Base-by-base conservation (phyloP, 2,329 filamentous ascomycete genomes). In the Fonsecaea multimorphosa region DNA sequence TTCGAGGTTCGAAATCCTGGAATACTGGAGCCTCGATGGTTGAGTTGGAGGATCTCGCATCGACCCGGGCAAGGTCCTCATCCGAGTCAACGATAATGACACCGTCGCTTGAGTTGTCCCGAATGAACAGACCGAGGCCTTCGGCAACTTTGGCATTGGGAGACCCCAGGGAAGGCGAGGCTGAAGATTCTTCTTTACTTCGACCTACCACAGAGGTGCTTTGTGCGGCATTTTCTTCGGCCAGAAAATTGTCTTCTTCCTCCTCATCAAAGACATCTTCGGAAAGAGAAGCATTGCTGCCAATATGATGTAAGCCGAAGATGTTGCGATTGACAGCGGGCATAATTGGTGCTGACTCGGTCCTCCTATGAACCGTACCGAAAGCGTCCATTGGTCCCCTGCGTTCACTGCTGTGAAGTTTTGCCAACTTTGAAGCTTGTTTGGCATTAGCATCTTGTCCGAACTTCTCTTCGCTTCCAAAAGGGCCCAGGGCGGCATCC, bases 401-500 rank as follows among this genome's bases (percentile, higher is more conserved):
- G 76, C 82, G 82, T 69, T 82, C 81, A 73, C 81, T 81, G 64
- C 81, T 83, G 70, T 83, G 82, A 77, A 83, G 81, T 36, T 79
- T 76, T 6, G 78, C 76, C 60, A 81, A 79, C 6, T 78, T 75
- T 61, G 75, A 78, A 2, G 74, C 67, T 27, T 59, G 65, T 58
- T 57, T 61, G 40, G 29, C 19, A 64, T 72, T 70, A 38, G 70
- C 71, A 24, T 73, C 71, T 19, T 74, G 72, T n/a, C 76, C 74
- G 27, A 69, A 58, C 72, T 78, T 78, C 58, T 80, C 79, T 7
- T 80, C 79, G 0, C 93, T 96, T 73, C 96, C 95, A 78, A 97
- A 96, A 0, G 94, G 93, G 1, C 93, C 93, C 1, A 98, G 84
- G 29, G 94, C 95, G 19, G 93, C 94, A 79, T 99, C 95, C 49